A percentile compares a stretch with the other conserved stretches of the same genome.
Evolutionary conservation across 148 eudicot species (phyloP).

Genomic region (Dysphania ambrosioides): DNA sequence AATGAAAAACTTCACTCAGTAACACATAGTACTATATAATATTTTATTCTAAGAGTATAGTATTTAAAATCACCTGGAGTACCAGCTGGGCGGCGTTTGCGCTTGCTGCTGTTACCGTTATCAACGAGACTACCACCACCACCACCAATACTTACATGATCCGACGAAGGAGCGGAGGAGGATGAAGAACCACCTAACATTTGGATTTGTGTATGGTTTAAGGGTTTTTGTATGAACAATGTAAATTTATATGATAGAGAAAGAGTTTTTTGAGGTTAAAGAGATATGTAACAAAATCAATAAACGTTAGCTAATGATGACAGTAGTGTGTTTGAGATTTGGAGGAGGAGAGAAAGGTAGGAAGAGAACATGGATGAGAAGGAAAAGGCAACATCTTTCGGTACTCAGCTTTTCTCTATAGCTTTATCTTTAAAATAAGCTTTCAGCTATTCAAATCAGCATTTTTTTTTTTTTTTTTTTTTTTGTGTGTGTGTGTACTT

Average conservation of each 20-base stretch:
- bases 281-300: neutral
- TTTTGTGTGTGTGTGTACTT: no score
- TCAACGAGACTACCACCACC: neutral
- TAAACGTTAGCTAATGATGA: slow-evolving; percentile 18
- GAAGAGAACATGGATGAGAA: slow-evolving; percentile 21
- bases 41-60: no score
- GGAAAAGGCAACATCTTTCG: slow-evolving; percentile 35
- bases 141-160: slow-evolving; percentile 13
- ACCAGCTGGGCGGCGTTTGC: slow-evolving; percentile 86
- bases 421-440: slow-evolving; percentile 29
- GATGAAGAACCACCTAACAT: slow-evolving; percentile 36
- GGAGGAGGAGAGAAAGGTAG: slow-evolving; percentile 9
- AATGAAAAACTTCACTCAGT: neutral
- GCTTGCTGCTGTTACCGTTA: slow-evolving; percentile 35
- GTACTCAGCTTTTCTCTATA: slow-evolving; percentile 28
- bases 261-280: neutral
- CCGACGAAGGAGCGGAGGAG: slow-evolving; percentile 18
- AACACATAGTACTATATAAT: neutral
- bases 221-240: no score
- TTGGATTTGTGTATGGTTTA: neutral
- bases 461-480: no score
- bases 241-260: no score
- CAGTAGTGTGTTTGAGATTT: slow-evolving; percentile 22
- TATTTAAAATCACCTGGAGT: slow-evolving; percentile 67
- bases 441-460: slow-evolving; percentile 27